Conservation (phyloP, 345 rosid species). For the Corymbia maculata region DNA sequence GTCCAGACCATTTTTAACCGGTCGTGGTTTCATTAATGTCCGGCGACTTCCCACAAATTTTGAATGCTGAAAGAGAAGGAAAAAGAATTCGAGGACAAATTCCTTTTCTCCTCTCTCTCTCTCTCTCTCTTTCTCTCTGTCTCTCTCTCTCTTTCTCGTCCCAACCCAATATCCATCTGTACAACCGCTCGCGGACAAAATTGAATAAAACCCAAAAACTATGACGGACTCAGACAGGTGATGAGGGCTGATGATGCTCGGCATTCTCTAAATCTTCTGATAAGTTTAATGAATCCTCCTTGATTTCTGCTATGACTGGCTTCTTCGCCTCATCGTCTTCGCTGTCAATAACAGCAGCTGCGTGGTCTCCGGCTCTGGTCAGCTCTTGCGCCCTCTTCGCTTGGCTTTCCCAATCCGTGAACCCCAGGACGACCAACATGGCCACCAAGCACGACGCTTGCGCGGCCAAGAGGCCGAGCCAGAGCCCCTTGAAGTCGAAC, state of each 20-base stretch:
- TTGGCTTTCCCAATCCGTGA: slow-evolving; percentile 53
- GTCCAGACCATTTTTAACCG: background rate
- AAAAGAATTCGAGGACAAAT: background rate
- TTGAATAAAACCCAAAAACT: background rate
- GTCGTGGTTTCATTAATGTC: background rate
- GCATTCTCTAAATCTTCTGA: slow-evolving; percentile 5
- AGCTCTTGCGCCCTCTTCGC: slow-evolving; percentile 45
- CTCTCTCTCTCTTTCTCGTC: background rate
- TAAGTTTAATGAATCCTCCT: slow-evolving; percentile 21
- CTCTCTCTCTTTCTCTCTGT: background rate
- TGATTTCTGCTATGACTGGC: slow-evolving; percentile 15
- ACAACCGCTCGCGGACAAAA: background rate
- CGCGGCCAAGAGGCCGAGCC: slow-evolving; percentile 71
- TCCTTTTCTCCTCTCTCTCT: background rate
- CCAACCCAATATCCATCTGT: background rate
- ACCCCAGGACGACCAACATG: slow-evolving; percentile 46
- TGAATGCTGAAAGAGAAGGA: background rate
- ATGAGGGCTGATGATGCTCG: background rate
- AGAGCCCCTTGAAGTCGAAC: slow-evolving; percentile 53
- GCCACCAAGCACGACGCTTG: slow-evolving; percentile 49
- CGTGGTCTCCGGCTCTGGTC: slow-evolving; percentile 12
- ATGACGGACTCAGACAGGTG: background rate
- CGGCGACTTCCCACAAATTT: background rate
- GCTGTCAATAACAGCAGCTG: slow-evolving; percentile 16
- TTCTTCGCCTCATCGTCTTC: slow-evolving; percentile 9